Percentiles rank a stretch among this genome's conserved stretches.
Conservation (phyloP, 2,329 filamentous ascomycete genomes). For the Leptographium procerum region DNA sequence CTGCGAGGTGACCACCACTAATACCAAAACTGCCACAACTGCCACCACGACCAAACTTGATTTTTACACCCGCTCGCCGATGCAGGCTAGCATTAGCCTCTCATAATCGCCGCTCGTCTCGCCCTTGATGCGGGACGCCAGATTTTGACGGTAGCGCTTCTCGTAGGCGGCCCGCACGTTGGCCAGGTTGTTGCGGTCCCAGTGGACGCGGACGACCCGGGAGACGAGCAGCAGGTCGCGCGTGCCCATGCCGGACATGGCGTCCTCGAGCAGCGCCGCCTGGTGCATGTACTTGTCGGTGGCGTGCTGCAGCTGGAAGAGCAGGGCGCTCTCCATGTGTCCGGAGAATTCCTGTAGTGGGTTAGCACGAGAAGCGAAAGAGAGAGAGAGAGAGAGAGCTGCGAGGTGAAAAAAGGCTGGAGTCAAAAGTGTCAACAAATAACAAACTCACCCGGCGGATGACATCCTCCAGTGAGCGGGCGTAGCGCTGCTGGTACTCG, state of each 20-base stretch:
- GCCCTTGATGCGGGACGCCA: constrained; percentile 59
- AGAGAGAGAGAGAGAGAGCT: not conserved
- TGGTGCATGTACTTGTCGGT: constrained; percentile 76
- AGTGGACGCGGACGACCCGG: constrained; percentile 71
- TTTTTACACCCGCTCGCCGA: constrained; percentile 27
- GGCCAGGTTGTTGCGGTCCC: constrained; percentile 63
- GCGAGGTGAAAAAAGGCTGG: no score
- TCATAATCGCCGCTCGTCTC: constrained; percentile 84
- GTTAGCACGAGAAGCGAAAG: not conserved
- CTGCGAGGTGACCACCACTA: no score
- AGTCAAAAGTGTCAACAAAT: no score
- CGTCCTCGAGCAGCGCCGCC: constrained; percentile 68
- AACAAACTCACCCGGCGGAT: constrained; percentile 49
- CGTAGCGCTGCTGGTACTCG: constrained; percentile 63
- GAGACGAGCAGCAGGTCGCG: constrained; percentile 71
- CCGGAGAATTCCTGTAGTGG: constrained; percentile 64
- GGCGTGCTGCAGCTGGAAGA: constrained; percentile 68
- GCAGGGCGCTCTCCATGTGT: constrained; percentile 78
- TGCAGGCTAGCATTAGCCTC: constrained; percentile 60
- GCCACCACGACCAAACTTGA: no score
- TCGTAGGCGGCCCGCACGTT: constrained; percentile 71
- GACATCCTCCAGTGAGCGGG: constrained; percentile 56
- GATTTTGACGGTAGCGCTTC: constrained; percentile 54
- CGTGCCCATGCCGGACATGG: constrained; percentile 80
- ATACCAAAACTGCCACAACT: no score